Evolutionary conservation across 2,329 filamentous ascomycete species (phyloP).

Genomic region (Stachybotrys echinatus): DNA sequence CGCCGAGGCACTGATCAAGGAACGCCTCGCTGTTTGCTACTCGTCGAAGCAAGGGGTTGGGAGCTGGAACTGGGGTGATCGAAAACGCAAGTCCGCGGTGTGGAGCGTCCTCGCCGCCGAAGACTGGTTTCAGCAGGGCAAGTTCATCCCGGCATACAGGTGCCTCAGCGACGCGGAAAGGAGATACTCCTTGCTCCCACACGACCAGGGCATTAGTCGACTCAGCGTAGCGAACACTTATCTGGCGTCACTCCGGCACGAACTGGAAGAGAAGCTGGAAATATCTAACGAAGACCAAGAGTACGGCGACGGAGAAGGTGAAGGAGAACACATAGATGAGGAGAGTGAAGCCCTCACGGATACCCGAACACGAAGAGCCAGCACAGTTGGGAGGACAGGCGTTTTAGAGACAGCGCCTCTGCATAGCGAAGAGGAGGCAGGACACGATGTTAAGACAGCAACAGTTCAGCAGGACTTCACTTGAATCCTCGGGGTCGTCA

Average conservation of each 20-base stretch:
- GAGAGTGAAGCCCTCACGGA: conserved; percentile 52
- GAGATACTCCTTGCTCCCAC: conserved; percentile 46
- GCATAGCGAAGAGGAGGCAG: conserved; percentile 15
- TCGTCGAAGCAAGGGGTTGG: conserved; percentile 65
- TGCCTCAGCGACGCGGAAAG: conserved; percentile 66
- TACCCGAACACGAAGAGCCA: conserved; percentile 47
- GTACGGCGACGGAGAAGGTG: conserved; percentile 34
- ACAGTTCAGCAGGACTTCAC: conserved; percentile 34
- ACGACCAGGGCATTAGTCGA: conserved; percentile 44
- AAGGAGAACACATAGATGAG: conserved; percentile 40
- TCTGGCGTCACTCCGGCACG: conserved; percentile 44
- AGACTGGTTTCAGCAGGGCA: conserved; percentile 73
- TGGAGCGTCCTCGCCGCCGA: conserved; percentile 84
- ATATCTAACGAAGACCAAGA: conserved; percentile 19
- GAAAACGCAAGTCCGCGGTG: conserved; percentile 79
- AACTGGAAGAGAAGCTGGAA: conserved; percentile 42
- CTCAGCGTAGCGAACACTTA: conserved; percentile 48
- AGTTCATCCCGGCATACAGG: conserved; percentile 71
- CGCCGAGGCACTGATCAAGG: conserved; percentile 77
- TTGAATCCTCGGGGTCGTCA: too few relatives aligned
- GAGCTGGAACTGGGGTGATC: conserved; percentile 61
- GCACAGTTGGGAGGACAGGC: conserved; percentile 41
- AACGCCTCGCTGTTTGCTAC: conserved; percentile 83
- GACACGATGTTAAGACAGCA: conserved; percentile 12
- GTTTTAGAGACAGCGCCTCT: conserved; percentile 48